Conservation (phyloP, 352 stramenopile species). For the Phytophthora rubi region DNA sequence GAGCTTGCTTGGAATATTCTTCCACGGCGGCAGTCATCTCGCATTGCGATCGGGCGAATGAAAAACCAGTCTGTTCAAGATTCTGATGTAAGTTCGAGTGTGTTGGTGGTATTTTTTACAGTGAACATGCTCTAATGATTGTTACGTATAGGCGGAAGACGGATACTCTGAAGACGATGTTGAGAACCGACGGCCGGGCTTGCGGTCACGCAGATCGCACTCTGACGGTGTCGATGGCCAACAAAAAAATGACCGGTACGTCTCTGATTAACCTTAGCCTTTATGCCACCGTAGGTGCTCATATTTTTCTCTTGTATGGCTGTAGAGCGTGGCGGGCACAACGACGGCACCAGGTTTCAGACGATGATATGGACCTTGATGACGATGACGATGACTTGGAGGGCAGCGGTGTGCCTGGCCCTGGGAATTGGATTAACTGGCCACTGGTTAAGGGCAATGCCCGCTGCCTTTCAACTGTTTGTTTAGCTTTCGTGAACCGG, state of each 20-base stretch:
- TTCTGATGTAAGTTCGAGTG: slow-evolving; percentile 48
- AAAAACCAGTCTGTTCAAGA: slow-evolving; percentile 65
- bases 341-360: slow-evolving; percentile 56
- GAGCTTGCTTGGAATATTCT: slow-evolving; percentile 80
- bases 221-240: slow-evolving; percentile 41
- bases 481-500: slow-evolving; percentile 61
- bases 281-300: neutral
- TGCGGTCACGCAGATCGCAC: slow-evolving; percentile 34
- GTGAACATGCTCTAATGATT: slow-evolving; percentile 10
- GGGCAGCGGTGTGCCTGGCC: slow-evolving; percentile 12
- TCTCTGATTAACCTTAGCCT: neutral
- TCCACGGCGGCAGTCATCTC: slow-evolving; percentile 81
- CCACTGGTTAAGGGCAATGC: slow-evolving; percentile 51
- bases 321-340: slow-evolving; percentile 72
- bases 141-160: slow-evolving; percentile 32
- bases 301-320: neutral
- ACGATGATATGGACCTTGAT: slow-evolving; percentile 52
- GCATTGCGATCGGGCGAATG: slow-evolving; percentile 83
- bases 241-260: slow-evolving; percentile 67
- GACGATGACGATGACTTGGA: slow-evolving; percentile 43
- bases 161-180: slow-evolving; percentile 30
- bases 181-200: slow-evolving; percentile 26
- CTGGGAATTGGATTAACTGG: slow-evolving; percentile 80
- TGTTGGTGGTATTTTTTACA: neutral
- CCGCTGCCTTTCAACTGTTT: slow-evolving; percentile 57